Evolutionary conservation across 805 yeast species (phyloP), one percentile per base, ranked within the genome.

Genomic region (Starmerella floris): DNA sequence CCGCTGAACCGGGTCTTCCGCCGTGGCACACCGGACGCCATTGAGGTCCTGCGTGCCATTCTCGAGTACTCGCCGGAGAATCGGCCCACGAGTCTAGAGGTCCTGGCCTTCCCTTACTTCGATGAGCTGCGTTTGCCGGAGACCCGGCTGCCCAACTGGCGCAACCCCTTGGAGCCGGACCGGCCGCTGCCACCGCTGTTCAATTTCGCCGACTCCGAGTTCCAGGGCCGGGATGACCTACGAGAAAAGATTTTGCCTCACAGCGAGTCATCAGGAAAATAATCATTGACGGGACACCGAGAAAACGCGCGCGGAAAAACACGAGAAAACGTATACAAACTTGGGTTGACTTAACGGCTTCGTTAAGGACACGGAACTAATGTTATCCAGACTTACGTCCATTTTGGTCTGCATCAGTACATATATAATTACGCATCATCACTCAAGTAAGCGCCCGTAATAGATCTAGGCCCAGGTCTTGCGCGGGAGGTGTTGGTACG

Each of bases 51-150:
- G 55, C 71, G 80, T 68, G 72, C 73, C 45, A 76, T 91, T 36
- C 72, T 91, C 49, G 94, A 84, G 38, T 91, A 91, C 63, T 91
- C 85, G 50, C 99, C 99, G 15, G 81, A 78, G 40, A 64, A 68
- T 43, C 76, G 99, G 60, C 72, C 83, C 46, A 70, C 80, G 36
- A 88, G 97, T 39, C 73, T 79, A 57, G 72, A 79, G 53, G 84
- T 88, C 8, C 65, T 91, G 69, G 76, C 87, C 6, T 95, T 88
- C 65, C 79, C 80, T 22, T 91, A 84, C 61, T 88, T 88, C 60
- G 80, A 83, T 60, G 94, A 87, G 57, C 69, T 88, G 52, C 79
- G 88, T 59, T 70, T 69, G 41, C 68, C 67, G 17, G 51, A 65
- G 47, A 63, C 67, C 10, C 50, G 41, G 39, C 52, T 65, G 37